Evolutionary conservation across 2,329 filamentous ascomycete genomes (phyloP).

Genomic region (Dactylellina cionopaga): DNA sequence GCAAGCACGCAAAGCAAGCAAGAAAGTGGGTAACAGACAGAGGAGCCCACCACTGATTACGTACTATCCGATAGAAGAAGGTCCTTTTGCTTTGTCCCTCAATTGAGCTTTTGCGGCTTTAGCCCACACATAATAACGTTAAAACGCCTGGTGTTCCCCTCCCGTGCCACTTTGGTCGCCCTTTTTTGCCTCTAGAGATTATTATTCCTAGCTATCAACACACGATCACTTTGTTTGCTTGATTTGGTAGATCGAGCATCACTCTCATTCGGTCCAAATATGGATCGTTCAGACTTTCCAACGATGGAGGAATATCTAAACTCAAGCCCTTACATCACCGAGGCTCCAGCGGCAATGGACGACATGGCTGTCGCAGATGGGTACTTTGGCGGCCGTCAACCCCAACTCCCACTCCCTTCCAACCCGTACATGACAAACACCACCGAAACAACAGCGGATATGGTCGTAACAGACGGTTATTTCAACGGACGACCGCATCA

Average conservation of each 20-base stretch:
- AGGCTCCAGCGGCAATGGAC: constrained; percentile 8
- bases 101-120: constrained; percentile 22
- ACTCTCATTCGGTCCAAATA: background rate
- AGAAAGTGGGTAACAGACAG: constrained; percentile 46
- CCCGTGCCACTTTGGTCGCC: constrained; percentile 17
- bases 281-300: constrained; percentile 43
- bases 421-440: constrained; percentile 49
- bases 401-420: constrained; percentile 1
- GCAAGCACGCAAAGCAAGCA: background rate
- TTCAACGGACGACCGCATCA: constrained; percentile 51
- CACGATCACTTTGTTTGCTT: background rate
- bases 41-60: constrained; percentile 46
- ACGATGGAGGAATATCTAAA: constrained; percentile 46
- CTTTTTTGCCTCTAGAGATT: constrained; percentile 28
- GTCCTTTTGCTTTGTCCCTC: constrained; percentile 16
- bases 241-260: background rate
- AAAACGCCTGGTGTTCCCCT: constrained; percentile 42
- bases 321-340: constrained; percentile 48
- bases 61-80: constrained; percentile 49
- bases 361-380: constrained; percentile 44
- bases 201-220: constrained; percentile 15
- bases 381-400: constrained; percentile 34
- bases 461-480: constrained; percentile 47
- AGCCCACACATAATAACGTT: constrained; percentile 24
- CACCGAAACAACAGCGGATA: constrained; percentile 47